Conservation (phyloP, 192 early-diverging fungal genomes). For the Backusella psychrophila region DNA sequence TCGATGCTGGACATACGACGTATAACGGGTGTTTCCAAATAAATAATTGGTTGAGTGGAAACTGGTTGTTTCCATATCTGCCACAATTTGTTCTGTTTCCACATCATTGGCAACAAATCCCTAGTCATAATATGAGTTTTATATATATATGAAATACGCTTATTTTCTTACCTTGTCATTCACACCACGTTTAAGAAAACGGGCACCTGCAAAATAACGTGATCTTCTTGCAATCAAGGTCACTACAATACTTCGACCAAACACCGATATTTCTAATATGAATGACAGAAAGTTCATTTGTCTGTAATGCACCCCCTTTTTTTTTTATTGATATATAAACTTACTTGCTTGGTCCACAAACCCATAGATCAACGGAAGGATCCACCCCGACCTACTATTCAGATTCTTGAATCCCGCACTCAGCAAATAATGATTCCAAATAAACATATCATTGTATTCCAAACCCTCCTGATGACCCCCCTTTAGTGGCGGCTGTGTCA, state of each 20-base stretch:
- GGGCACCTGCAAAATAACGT: conserved; percentile 91
- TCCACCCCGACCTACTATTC: conserved; percentile 70
- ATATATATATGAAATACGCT: too few species aligned
- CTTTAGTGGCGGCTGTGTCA: conserved; percentile 52
- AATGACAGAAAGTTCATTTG: background rate
- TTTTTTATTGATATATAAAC: too few species aligned
- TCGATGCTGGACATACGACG: conserved; percentile 95
- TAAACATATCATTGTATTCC: conserved; percentile 84
- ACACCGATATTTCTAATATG: conserved; percentile 77
- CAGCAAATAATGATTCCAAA: conserved; percentile 89
- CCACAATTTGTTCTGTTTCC: conserved; percentile 97
- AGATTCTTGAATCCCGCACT: conserved; percentile 63
- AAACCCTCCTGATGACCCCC: background rate
- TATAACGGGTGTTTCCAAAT: conserved; percentile 71
- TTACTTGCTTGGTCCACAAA: conserved; percentile 96
- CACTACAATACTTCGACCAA: conserved; percentile 87
- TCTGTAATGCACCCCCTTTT: background rate
- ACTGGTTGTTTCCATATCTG: conserved; percentile 86
- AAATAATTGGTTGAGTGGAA: conserved; percentile 65
- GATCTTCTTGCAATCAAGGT: conserved; percentile 95
- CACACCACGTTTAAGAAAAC: conserved; percentile 93
- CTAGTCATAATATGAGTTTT: conserved; percentile 23
- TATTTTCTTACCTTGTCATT: conserved; percentile 68
- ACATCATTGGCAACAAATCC: conserved; percentile 99
- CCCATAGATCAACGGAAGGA: conserved; percentile 85